Evolutionary conservation across 306 rosid species (phyloP), one percentile per base, ranked within the genome.

Genomic region (Trifolium repens): DNA sequence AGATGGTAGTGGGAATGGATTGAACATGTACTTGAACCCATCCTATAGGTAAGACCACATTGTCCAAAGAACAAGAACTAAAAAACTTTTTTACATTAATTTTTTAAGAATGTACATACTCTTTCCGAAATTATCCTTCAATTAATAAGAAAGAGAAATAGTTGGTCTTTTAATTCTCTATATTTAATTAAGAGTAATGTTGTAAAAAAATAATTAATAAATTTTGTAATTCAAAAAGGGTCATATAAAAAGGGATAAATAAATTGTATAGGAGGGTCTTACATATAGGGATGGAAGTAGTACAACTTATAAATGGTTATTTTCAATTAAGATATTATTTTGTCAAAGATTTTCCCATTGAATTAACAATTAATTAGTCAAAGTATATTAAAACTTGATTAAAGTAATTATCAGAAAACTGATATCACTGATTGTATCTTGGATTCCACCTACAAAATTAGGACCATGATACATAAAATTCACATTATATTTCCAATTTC

Each of bases 401-500:
- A 8, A 71, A 72, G 68, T 42, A 69, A 75, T 62, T 19, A 53
- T 15, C 15, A 27, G 44, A 43, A 0, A 32, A 34, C 35, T 9
- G 26, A 70, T 63, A 75, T 37, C n/a, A 40, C 44, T 5, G 26
- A 46, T 26, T 46, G 58, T 42, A 53, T 52, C 67, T 54, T 76
- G 49, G 16, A 73, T 26, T 52, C 61, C 53, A 53, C 64, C 9
- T 27, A 40, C 61, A 62, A 80, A 62, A 44, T 14, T 53, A 69
- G 14, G 63, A 63, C 57, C 58, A 65, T 44, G 16, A 19, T 19
- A 64, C 71, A 49, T 42, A 39, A 37, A 74, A 73, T 72, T 35
- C 77, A 68, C 59, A 64, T 40, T 61, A 64, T 12, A 44, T 47
- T 46, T 80, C 71, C 37, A 55, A 64, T 78, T 42, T 66, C 66